Base-by-base conservation (phyloP, 768 basidiomycete genomes). In the Termitomyces sp. region DNA sequence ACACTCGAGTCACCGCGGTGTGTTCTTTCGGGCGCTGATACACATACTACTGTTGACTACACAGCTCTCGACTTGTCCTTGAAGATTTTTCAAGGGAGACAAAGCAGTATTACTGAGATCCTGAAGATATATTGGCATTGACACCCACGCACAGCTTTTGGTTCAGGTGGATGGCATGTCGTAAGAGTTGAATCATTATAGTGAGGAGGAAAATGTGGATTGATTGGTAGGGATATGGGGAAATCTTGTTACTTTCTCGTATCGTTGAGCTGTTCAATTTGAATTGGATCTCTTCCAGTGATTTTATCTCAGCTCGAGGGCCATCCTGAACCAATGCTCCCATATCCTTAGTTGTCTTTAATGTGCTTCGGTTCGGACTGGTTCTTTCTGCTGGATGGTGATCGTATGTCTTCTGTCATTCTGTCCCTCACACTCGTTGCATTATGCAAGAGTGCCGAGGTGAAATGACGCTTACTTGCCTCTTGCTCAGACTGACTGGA, bases 1-100 rank as follows among this genome's bases (percentile, higher is more conserved):
- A 74, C 72, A n/a, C 78, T 78, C 42, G 68, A 62, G 0, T 55
- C 77, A 22, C 73, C 75, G 5, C 62, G 60, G 74, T 74, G 44
- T 44, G 72, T 64, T 22, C 24, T 22, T 34, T 43, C n/a, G n/a
- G n/a, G n/a, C n/a, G n/a, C n/a, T n/a, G n/a, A n/a, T n/a, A n/a
- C n/a, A n/a, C n/a, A n/a, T n/a, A n/a, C n/a, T n/a, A n/a, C n/a
- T n/a, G n/a, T n/a, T n/a, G n/a, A n/a, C n/a, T 45, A 18, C n/a
- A 27, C 33, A 65, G 64, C 1, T 53, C 62, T n/a, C 54, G 55
- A 6, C 51, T 65, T 4, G 14, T 65, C 5, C 57, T 65, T 32
- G 36, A 56, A 34, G 55, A 48, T 5, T 42, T 58, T 18, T 40
- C 34, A 2, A 37, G 49, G 18, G 59, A 43, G 5, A 10, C 46